Base-by-base conservation (phyloP, 495 filamentous ascomycete species). In the Paragyromitra xinjiangensis region DNA sequence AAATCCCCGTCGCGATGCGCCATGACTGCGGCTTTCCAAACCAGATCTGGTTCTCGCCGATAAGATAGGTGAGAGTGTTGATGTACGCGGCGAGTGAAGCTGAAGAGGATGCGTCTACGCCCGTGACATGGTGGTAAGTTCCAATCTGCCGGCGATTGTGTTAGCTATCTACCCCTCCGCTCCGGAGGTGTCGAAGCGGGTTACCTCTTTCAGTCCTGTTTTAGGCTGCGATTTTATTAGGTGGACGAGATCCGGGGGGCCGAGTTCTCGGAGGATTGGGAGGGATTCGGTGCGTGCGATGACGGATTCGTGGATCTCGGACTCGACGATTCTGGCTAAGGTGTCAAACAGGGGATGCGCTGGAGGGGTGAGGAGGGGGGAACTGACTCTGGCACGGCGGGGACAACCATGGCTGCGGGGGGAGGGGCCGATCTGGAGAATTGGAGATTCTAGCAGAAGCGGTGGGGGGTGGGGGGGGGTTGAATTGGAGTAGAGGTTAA, bases 51-150 rank as follows among this genome's bases (percentile, higher is more conserved):
- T 86, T 85, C 55, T 95, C 93, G 80, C 93, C 93, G 75, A 92
- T 89, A 69, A 91, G 91, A 85, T 97, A 96, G 8, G 93, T 97
- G 29, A 99, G 88, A 42, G 95, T 98, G 85, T 98, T 99, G 84
- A 99, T 95, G 83, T 99, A 99, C 80, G 95, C 95, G 55, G 95
- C 95, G 67, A 99, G 86, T 83, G 94, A 97, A 24, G 95, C 95
- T 42, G 96, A 98, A 7, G 95, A 98, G 53, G 95, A 99, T 45
- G 96, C 95, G 84, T 99, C 95, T 73, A 97, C 91, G 66, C 95
- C 95, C 64, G 95, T 97, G 81, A 98, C 95, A 91, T 98, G 95
- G 84, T 99, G 95, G 84, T 99, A 99, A 64, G 97, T 90, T 34
- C 95, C 95, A 77, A 89, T 90, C 93, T 98, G 80, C 26, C 26